Evolutionary conservation across 495 filamentous ascomycete genomes (phyloP).

Genomic region (Penicillium bialowiezense): DNA sequence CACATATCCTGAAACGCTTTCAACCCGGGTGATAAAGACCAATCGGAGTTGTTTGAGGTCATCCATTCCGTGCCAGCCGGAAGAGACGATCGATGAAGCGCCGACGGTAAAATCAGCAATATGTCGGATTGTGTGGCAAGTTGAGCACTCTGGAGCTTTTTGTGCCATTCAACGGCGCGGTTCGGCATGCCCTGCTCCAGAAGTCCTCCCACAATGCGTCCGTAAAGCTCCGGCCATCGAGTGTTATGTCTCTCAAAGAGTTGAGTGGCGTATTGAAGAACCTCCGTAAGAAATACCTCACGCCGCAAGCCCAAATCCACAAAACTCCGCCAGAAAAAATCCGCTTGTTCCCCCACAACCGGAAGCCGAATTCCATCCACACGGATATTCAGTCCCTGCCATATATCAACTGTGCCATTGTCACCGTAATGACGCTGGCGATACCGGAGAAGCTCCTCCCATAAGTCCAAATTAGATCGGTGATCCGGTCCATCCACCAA

Average conservation of each 20-base stretch:
- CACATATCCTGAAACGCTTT: conserved; percentile 50
- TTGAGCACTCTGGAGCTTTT: conserved; percentile 32
- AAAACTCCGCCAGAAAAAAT: conserved; percentile 57
- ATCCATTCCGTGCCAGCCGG: conserved; percentile 3
- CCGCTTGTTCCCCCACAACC: conserved; percentile 42
- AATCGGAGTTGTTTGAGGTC: background rate
- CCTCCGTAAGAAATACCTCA: conserved; percentile 44
- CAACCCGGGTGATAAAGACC: conserved; percentile 18
- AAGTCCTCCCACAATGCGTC: conserved; percentile 45
- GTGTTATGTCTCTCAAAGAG: conserved; percentile 42
- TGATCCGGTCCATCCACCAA: conserved; percentile 54
- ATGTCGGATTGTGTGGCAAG: conserved; percentile 32
- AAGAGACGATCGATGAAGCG: conserved; percentile 15
- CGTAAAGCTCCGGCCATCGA: conserved; percentile 49
- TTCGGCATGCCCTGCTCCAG: conserved; percentile 31
- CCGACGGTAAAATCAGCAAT: conserved; percentile 30
- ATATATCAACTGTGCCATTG: conserved; percentile 58
- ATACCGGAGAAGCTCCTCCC: conserved; percentile 63
- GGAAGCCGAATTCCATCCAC: conserved; percentile 45
- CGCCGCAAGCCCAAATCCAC: conserved; percentile 46
- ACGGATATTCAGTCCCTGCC: conserved; percentile 54
- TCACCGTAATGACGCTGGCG: conserved; percentile 58
- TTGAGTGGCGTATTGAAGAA: conserved; percentile 54
- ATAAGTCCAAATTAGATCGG: conserved; percentile 54
- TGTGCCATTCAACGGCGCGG: conserved; percentile 49